phyloP scores from a whole-genome alignment of 78 protist genomes.

The slime mould (Dictyostelium discoideum) region DNA sequence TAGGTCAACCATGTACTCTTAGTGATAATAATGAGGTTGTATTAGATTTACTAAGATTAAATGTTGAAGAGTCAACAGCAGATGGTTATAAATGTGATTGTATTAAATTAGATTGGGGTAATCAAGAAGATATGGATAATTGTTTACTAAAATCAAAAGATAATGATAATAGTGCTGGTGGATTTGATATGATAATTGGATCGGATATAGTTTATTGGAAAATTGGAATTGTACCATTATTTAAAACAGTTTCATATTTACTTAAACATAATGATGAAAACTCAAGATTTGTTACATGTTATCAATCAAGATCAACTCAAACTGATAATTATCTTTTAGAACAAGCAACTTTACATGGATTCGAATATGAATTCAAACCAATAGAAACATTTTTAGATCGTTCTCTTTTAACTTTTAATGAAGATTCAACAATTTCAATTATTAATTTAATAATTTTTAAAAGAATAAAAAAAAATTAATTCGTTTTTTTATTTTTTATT shows the following conservation, averaged over 20 bases:
- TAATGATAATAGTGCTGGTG: neutral
- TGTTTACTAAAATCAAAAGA: neutral
- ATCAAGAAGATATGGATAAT: conserved; percentile 19
- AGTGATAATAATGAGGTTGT: conserved; percentile 64
- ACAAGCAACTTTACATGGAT: neutral
- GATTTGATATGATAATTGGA: conserved; percentile 53
- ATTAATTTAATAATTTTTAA: conserved; percentile 24
- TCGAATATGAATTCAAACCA: conserved; percentile 12
- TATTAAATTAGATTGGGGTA: conserved; percentile 52
- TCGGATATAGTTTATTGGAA: conserved; percentile 66
- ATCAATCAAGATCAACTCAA: conserved; percentile 68
- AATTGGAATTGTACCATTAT: conserved; percentile 43
- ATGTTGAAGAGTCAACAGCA: neutral
- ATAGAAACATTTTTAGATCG: neutral
- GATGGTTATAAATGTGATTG: conserved; percentile 47
- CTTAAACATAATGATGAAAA: neutral
- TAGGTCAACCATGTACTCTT: conserved; percentile 9
- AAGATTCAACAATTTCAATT: conserved; percentile 1
- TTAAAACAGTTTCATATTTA: conserved; percentile 16
- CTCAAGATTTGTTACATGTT: conserved; percentile 23
- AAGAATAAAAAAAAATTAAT: conserved; percentile 12
- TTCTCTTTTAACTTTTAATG: neutral
- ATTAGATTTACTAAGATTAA: conserved; percentile 26
- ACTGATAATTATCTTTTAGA: conserved; percentile 54
- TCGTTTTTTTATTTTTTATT: neutral